Evolutionary conservation across 2,329 filamentous ascomycete species (phyloP).

Genomic region (Orbilia brochopaga): DNA sequence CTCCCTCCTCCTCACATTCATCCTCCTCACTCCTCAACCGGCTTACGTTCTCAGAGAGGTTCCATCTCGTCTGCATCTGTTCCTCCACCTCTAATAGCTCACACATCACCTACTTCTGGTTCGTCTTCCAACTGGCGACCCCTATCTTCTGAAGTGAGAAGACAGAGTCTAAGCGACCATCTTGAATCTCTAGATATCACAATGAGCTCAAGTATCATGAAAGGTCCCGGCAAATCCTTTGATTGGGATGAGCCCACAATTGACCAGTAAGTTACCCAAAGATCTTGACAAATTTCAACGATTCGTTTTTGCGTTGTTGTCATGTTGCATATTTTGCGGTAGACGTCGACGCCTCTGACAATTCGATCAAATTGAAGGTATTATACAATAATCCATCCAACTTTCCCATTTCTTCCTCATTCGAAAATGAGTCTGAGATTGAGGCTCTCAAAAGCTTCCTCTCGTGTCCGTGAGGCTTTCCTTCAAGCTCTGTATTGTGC

Average conservation of each 20-base stretch:
- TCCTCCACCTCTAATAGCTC: constrained; percentile 51
- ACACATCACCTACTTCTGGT: constrained; percentile 51
- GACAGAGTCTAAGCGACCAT: constrained; percentile 56
- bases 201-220: constrained; percentile 53
- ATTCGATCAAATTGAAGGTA: constrained; percentile 62
- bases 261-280: constrained; percentile 57
- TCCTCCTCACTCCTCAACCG: constrained; percentile 53
- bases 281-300: not conserved
- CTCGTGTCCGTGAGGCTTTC: constrained; percentile 69
- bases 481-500: constrained; percentile 68
- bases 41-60: constrained; percentile 48
- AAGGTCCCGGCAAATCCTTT: constrained; percentile 54
- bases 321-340: constrained; percentile 36
- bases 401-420: constrained; percentile 70
- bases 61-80: constrained; percentile 49
- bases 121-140: constrained; percentile 54
- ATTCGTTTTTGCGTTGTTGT: constrained; percentile 1
- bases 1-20: constrained; percentile 55
- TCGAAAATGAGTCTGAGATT: constrained; percentile 65
- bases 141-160: constrained; percentile 43
- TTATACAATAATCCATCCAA: constrained; percentile 69
- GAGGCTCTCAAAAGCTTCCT: constrained; percentile 65
- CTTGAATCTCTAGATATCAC: constrained; percentile 55
- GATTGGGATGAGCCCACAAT: constrained; percentile 62
- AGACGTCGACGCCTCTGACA: constrained; percentile 50